Evolutionary conservation across 2,329 filamentous ascomycete genomes (phyloP), one percentile per base, ranked within the genome.

Genomic region (Scopulariopsis brevicaulis): DNA sequence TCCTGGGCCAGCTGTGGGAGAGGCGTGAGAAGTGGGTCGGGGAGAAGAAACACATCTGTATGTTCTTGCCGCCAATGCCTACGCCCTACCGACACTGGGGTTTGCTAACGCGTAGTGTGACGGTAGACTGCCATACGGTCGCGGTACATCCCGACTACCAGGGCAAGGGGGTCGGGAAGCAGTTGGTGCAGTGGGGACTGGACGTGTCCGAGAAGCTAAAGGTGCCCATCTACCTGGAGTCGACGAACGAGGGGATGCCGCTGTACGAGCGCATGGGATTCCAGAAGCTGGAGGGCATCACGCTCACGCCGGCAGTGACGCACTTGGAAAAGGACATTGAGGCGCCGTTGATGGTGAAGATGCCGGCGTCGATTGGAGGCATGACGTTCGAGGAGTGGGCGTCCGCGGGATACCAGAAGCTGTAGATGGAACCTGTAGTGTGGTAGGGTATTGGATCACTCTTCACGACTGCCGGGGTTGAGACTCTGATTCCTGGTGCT

Each of bases 221-320:
- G 15, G 59, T 77, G 43, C 74, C 74, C 4, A 65, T 76, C 4
- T 78, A 78, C 65, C 69, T 77, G 43, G 76, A 78, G 63, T 73
- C 74, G 3, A 75, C 74, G 0, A 69, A 67, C 4, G 67, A 68
- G 7, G 73, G 72, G 0, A 65, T 70, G 43, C 65, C 65, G 12
- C 65, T 79, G 35, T 79, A 79, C 63, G 66, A 70, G 58, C 77
- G 73, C 59, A 68, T 74, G 62, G 75, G 76, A 1, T 78, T 76
- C 61, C 64, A 67, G 52, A 66, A 66, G 56, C 61, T 77, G 12
- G 68, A 72, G 48, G 71, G 67, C 22, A 64, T 73, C 22, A 66
- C 73, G 14, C 72, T 74, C 64, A 69, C 67, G 56, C 65, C 66
- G 20, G 66, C 66, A 24, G 59, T 70, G 7, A 60, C 73, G 55